Conservation (phyloP, 495 filamentous ascomycete genomes). For the Penicillium manginii region DNA sequence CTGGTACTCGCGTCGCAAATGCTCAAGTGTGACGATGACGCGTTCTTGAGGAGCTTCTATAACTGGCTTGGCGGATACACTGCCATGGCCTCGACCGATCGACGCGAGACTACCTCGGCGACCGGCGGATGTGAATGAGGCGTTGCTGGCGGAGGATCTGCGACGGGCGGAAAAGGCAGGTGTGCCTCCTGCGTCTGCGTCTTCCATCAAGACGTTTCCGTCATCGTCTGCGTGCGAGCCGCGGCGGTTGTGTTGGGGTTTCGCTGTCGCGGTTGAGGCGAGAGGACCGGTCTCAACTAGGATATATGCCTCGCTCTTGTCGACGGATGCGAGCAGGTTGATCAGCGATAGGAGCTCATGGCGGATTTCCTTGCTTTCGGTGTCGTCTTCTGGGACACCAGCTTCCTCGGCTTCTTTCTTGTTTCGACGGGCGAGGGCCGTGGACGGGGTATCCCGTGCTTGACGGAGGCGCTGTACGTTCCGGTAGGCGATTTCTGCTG, state of each 20-base stretch:
- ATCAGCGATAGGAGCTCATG: slow-evolving; percentile 80
- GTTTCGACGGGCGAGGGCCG: slow-evolving; percentile 42
- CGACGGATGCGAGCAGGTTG: slow-evolving; percentile 85
- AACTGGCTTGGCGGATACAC: slow-evolving; percentile 22
- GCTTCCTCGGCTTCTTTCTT: slow-evolving; percentile 49
- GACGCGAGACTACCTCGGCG: slow-evolving; percentile 34
- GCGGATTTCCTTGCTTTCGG: slow-evolving; percentile 56
- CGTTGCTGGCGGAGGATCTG: slow-evolving; percentile 18
- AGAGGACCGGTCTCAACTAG: slow-evolving; percentile 52
- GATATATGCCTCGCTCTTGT: slow-evolving; percentile 75
- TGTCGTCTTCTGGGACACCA: slow-evolving; percentile 57
- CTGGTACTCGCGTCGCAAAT: slow-evolving; percentile 84
- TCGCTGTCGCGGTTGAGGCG: slow-evolving; percentile 9
- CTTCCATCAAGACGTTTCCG: slow-evolving; percentile 49
- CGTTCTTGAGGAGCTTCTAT: slow-evolving; percentile 32
- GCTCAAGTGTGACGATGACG: slow-evolving; percentile 75
- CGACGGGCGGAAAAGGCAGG: slow-evolving; percentile 15
- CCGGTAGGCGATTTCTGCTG: slow-evolving; percentile 74
- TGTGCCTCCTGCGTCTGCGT: slow-evolving; percentile 26
- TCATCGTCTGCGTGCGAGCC: slow-evolving; percentile 44
- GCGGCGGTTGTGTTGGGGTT: slow-evolving; percentile 19
- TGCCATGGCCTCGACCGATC: slow-evolving; percentile 24
- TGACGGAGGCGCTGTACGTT: slow-evolving; percentile 60
- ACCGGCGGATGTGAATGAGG: slow-evolving; percentile 17
- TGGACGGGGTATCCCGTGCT: slow-evolving; percentile 52